Conservation (phyloP, 208 protist species). For the Trichomonas tenax region DNA sequence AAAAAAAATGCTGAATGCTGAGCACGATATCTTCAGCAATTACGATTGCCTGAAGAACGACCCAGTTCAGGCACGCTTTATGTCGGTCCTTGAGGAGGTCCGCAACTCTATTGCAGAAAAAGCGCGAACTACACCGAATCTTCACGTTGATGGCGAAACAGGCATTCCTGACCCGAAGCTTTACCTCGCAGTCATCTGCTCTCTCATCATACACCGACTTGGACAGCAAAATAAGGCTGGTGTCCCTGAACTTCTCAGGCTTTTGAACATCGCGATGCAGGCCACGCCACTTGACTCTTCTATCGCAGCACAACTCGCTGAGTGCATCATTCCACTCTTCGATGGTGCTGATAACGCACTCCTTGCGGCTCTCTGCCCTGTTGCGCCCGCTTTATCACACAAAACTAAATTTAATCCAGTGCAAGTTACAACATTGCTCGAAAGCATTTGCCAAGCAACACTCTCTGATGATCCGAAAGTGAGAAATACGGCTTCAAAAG, state of each 20-base stretch:
- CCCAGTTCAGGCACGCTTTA: background rate
- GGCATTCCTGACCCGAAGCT: background rate
- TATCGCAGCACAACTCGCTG: background rate
- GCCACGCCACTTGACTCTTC: background rate
- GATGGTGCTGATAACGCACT: background rate
- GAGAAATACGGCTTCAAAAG: background rate
- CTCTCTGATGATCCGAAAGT: background rate
- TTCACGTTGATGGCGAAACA: background rate
- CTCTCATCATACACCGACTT: background rate
- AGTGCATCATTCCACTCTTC: background rate
- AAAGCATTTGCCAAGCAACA: background rate
- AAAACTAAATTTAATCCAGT: too few species aligned
- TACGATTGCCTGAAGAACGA: slow-evolving; percentile 5
- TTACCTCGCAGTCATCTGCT: background rate
- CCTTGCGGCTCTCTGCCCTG: background rate
- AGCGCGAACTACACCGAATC: background rate
- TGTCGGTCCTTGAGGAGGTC: background rate
- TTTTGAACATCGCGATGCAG: background rate
- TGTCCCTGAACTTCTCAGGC: background rate
- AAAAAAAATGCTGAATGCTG: background rate
- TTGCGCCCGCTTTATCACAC: background rate
- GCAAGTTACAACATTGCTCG: background rate
- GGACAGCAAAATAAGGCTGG: background rate
- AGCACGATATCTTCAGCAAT: background rate
- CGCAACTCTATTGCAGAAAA: background rate